A percentile compares a stretch with the other conserved stretches of the same genome.
Evolutionary conservation across 2,329 filamentous ascomycete species (phyloP).

Genomic region (Apiospora malaysiana): DNA sequence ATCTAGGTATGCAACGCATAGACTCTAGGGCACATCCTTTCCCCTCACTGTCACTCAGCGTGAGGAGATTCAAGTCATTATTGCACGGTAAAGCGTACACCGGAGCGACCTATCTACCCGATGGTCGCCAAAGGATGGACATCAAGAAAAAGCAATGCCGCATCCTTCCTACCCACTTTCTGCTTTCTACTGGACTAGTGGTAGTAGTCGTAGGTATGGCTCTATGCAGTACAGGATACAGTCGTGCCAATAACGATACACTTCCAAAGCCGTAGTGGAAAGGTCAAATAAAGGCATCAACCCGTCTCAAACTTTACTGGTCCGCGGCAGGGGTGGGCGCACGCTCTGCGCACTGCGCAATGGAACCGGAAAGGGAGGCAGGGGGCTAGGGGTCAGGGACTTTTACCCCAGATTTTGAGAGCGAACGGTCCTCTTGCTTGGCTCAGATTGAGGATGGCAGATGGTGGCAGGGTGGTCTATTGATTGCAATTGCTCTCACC

Average conservation of each 20-base stretch:
- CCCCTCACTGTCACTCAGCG: background rate
- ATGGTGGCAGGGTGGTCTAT: no score
- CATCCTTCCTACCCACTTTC: background rate
- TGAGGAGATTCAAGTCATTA: background rate
- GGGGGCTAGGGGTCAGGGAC: constrained; percentile 14
- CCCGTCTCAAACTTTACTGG: constrained; percentile 7
- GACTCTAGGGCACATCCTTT: background rate
- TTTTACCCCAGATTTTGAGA: constrained; percentile 8
- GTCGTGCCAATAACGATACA: background rate
- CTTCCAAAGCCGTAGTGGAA: background rate
- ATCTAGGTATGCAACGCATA: background rate
- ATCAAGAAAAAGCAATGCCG: background rate
- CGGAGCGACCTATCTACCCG: background rate
- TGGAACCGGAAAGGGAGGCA: background rate
- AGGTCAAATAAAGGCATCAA: background rate
- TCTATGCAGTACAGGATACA: background rate
- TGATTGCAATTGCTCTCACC: background rate
- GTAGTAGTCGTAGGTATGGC: no score
- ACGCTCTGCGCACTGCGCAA: background rate
- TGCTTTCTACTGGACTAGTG: background rate
- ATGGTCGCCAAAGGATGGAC: background rate
- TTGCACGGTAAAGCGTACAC: background rate
- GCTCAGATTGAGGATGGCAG: background rate
- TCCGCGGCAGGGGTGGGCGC: background rate
- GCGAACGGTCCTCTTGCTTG: constrained; percentile 14